phyloP scores from a whole-genome alignment of 768 basidiomycete genomes.

The Dacryopinax spathularia region DNA sequence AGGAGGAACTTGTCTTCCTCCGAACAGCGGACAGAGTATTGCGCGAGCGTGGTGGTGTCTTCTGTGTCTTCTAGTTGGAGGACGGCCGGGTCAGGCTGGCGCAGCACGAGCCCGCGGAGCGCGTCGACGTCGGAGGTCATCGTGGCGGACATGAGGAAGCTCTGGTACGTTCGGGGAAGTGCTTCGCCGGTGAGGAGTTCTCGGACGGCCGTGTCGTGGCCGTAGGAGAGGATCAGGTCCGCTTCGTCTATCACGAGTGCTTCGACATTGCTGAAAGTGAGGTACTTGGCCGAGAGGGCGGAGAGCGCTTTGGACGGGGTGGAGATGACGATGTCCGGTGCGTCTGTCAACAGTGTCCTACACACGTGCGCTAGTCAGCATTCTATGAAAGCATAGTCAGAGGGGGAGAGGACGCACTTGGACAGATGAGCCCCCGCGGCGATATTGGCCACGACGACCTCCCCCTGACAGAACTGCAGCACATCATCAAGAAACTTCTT shows the following conservation, averaged over 20 bases:
- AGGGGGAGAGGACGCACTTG: constrained; percentile 33
- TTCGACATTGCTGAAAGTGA: constrained; percentile 36
- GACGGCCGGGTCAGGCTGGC: constrained; percentile 74
- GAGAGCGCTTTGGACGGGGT: constrained; percentile 60
- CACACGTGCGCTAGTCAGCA: neutral
- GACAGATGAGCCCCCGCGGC: constrained; percentile 62
- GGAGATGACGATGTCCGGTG: constrained; percentile 64
- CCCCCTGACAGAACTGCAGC: constrained; percentile 64
- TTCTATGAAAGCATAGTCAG: neutral
- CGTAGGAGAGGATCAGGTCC: constrained; percentile 91
- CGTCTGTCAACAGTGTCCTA: constrained; percentile 47
- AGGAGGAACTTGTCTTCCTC: constrained; percentile 97
- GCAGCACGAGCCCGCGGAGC: constrained; percentile 72
- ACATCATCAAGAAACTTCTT: constrained; percentile 49
- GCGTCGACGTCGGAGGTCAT: constrained; percentile 91
- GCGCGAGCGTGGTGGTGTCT: constrained; percentile 62
- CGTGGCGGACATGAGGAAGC: constrained; percentile 93
- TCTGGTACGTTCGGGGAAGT: constrained; percentile 72
- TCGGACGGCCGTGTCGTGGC: constrained; percentile 80
- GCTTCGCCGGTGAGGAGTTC: constrained; percentile 49
- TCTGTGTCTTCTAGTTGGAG: constrained; percentile 77
- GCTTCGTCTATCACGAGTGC: constrained; percentile 95
- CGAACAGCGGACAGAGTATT: constrained; percentile 73
- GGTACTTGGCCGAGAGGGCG: constrained; percentile 52
- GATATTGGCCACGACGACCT: constrained; percentile 58